Conservation (phyloP, 2,329 filamentous ascomycete species). For the Cercospora berteroae region DNA sequence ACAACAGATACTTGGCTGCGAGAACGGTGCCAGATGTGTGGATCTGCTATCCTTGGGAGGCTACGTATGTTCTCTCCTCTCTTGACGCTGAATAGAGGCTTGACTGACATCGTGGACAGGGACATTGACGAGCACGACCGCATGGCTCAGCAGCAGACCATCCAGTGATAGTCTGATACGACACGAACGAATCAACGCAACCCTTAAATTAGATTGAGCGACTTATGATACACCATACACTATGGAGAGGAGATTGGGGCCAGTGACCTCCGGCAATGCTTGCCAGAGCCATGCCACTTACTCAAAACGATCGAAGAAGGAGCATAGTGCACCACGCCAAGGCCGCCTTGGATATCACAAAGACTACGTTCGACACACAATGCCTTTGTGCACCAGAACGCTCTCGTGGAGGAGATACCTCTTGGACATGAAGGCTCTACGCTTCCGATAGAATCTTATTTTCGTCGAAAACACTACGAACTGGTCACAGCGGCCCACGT, state of each 20-base stretch:
- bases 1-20: conserved; percentile 77
- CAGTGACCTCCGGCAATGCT: neutral
- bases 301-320: neutral
- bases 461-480: neutral
- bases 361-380: neutral
- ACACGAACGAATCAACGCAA: neutral
- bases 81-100: neutral
- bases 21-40: conserved; percentile 89
- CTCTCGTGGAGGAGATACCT: neutral
- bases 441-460: neutral
- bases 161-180: conserved; percentile 4
- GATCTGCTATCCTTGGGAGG: conserved; percentile 99
- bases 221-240: neutral
- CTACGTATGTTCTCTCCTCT: conserved; percentile 50
- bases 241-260: neutral
- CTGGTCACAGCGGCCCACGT: neutral
- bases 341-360: neutral
- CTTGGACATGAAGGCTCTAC: neutral
- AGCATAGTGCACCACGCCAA: neutral
- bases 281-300: neutral
- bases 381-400: neutral
- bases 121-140: conserved; percentile 92
- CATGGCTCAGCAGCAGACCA: conserved; percentile 50
- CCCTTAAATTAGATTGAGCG: neutral
- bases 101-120: conserved; percentile 7